Evolutionary conservation across 306 rosid genomes (phyloP).

Genomic region (Lathyrus tuberosus): DNA sequence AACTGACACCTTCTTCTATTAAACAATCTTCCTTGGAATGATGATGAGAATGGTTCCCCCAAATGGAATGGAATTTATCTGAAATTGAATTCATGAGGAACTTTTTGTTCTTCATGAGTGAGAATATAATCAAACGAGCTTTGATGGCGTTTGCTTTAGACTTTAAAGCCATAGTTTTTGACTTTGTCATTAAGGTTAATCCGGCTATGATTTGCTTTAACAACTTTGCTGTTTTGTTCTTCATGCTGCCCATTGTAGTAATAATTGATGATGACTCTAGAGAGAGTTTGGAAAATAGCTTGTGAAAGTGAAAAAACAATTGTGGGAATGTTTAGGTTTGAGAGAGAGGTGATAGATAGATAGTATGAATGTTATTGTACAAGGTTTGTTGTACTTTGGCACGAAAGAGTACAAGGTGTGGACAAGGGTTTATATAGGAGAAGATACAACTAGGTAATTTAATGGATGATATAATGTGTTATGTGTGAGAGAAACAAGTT

Average conservation of each 20-base stretch:
- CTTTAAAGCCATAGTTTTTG: constrained; percentile 67
- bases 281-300: background rate
- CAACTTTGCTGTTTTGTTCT: constrained; percentile 66
- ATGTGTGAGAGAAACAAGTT: constrained; percentile 27
- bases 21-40: constrained; percentile 35
- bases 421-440: constrained; percentile 44
- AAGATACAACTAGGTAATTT: too few relatives aligned
- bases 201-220: constrained; percentile 60
- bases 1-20: constrained; percentile 38
- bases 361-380: constrained; percentile 21
- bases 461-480: too few relatives aligned
- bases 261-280: background rate
- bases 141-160: constrained; percentile 61
- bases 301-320: background rate
- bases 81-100: constrained; percentile 61
- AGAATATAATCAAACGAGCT: constrained; percentile 75
- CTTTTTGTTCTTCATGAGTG: constrained; percentile 76
- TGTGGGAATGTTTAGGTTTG: constrained; percentile 6
- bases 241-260: constrained; percentile 43
- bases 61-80: constrained; percentile 63
- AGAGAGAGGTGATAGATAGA: background rate
- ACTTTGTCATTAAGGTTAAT: constrained; percentile 63
- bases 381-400: constrained; percentile 38
- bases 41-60: constrained; percentile 41
- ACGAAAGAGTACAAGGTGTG: constrained; percentile 49